Base-by-base conservation (phyloP, 1,284 basidiomycete species). In the Cerrena zonata region DNA sequence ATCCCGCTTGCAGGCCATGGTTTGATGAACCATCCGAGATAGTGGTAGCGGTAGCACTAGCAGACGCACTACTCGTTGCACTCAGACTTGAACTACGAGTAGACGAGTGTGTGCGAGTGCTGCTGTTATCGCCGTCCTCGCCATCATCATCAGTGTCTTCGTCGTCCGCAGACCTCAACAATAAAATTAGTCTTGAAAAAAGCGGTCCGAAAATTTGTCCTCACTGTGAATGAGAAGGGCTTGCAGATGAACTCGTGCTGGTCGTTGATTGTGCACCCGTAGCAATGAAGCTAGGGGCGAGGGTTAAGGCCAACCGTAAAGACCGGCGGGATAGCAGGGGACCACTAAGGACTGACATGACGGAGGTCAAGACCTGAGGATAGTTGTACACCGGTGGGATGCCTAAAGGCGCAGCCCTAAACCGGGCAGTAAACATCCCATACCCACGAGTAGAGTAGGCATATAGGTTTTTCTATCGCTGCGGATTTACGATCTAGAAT, bases 1-100 rank as follows among this genome's bases (percentile, higher is more conserved):
- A 59, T 5, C 60, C n/a, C 46, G 26, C 34, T 19, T 26, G 44
- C 25, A 45, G 22, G 7, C 44, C 25, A 27, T 18, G 25, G 18
- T 41, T 3, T 34, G 41, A 5, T 42, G 41, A 23, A 22, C 23
- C 41, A 23, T 42, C 21, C 19, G 11, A 23, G 5, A 22, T 21
- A n/a, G 4, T 25, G n/a, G 44, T 11, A 25, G 23, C n/a, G n/a
- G 15, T 18, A 45, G 23, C 5, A 4, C 27, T 30, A 10, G 22
- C 13, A 10, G 44, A 22, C 18, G 30, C 10, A 21, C 44, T 25
- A 5, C n/a, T 5, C n/a, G 44, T 45, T 12, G 44, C 3, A 27
- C 7, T 25, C 12, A 4, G 4, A 18, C 30, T 30, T 23, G 11
- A 19, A 25, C 19, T 18, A 22, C 19, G 4, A 5, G 44, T 27